Evolutionary conservation across 108 stramenopile species (phyloP), one percentile per base, ranked within the genome.

Genomic region (Skeletonema menzelii): DNA sequence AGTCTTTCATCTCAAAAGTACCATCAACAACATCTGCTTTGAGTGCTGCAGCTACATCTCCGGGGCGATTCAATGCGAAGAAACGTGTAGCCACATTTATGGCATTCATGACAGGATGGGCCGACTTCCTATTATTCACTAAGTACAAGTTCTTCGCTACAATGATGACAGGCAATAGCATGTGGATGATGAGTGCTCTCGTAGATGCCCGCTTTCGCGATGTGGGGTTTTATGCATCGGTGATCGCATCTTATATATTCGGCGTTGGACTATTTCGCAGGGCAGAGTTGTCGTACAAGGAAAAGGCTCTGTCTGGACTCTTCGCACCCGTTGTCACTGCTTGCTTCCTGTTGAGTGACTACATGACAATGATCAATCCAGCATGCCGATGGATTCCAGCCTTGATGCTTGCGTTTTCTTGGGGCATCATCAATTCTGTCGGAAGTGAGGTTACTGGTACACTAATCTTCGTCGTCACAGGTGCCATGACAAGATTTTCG

Each of bases 161-260:
- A 61, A 89, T 89, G 88, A 89, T 89, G 88, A 86, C 88, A 13
- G 88, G 88, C 15, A 89, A 89, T 59, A 71, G 80, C 31, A 72
- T 89, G 76, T 86, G 83, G 84, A 77, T 89, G 79, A 72, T 72
- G 28, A 42, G 28, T 31, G 84, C 88, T 2, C n/a, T 81, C 37
- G 69, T 83, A 5, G 84, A 89, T 42, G 34, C 49, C 24, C 77
- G 78, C 13, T 65, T 63, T 44, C 62, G 59, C 31, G 84, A 80
- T 65, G 70, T 60, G 20, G 65, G 56, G 1, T 86, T 83, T 56
- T 89, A 84, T 47, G 19, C 69, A 14, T 56, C 81, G 6, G 86
- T 89, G 12, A 85, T 89, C 17, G 34, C 60, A 0, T 63, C 85
- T 0, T 89, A 89, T 38, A 56, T 84, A 15, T 28, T 59, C 8